Evolutionary conservation across 1,284 basidiomycete species (phyloP).

Genomic region (Microstroma glucosiphilum): DNA sequence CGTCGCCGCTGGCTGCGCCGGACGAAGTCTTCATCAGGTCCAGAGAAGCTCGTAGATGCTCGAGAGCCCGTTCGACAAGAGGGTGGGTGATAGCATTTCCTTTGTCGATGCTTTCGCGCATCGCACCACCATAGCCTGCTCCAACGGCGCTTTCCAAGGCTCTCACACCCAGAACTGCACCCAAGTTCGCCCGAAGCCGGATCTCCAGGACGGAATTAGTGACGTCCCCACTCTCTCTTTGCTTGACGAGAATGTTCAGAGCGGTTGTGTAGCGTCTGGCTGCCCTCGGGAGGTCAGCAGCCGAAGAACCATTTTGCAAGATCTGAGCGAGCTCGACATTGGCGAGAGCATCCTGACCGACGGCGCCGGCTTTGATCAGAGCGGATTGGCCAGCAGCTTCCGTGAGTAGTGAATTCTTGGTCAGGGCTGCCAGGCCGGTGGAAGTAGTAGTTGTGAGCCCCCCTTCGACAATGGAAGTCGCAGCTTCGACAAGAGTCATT

Average conservation of each 20-base stretch:
- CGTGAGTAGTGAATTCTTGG: slow-evolving; percentile 20
- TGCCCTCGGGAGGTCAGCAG: slow-evolving; percentile 8
- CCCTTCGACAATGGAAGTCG: slow-evolving; percentile 13
- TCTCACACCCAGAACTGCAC: slow-evolving; percentile 13
- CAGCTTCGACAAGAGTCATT: slow-evolving; percentile 35
- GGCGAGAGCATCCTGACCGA: slow-evolving; percentile 31
- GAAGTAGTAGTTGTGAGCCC: not conserved
- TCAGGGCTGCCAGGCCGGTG: not conserved
- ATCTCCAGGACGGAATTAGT: slow-evolving; percentile 9
- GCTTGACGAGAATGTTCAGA: slow-evolving; percentile 3
- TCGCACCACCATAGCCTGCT: not conserved
- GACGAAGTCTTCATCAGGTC: not conserved
- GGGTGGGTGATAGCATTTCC: slow-evolving; percentile 1
- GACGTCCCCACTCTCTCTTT: not conserved
- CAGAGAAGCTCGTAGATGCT: slow-evolving; percentile 1
- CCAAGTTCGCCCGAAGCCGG: slow-evolving; percentile 16
- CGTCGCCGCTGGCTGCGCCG: slow-evolving; percentile 14
- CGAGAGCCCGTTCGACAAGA: not conserved
- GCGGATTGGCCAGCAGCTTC: slow-evolving; percentile 30
- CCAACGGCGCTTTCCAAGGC: slow-evolving; percentile 10
- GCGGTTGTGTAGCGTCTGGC: slow-evolving; percentile 3
- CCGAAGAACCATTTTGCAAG: slow-evolving; percentile 17
- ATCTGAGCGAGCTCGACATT: slow-evolving; percentile 38
- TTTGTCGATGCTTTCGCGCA: not conserved
- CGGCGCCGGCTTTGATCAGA: slow-evolving; percentile 27